phyloP scores from a whole-genome alignment of 768 basidiomycete genomes.

The Tricholoma furcatifolium region DNA sequence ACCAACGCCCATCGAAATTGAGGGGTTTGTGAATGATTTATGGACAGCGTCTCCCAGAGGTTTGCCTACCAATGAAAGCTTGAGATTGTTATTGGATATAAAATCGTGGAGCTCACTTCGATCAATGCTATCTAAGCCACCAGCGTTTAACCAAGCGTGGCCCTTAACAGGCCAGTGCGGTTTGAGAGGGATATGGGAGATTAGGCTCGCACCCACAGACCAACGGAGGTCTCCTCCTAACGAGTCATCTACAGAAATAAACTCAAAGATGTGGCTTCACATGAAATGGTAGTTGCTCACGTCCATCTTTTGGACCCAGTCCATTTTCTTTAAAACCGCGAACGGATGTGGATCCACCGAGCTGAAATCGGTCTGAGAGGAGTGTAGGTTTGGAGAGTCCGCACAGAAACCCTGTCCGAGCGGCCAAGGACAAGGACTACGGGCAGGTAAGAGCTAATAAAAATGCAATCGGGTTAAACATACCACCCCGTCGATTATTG shows the following conservation, averaged over 20 bases:
- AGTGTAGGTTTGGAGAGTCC: conserved; percentile 52
- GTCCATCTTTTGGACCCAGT: conserved; percentile 74
- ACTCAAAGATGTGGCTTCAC: neutral
- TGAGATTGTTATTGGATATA: neutral
- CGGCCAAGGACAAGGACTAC: conserved; percentile 75
- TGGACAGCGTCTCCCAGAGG: conserved; percentile 38
- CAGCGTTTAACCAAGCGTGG: conserved; percentile 81
- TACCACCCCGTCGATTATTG: conserved; percentile 58
- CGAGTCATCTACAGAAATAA: conserved; percentile 61
- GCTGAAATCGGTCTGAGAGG: conserved; percentile 86
- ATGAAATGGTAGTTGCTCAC: conserved; percentile 37
- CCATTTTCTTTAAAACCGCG: conserved; percentile 74
- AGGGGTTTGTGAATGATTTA: conserved; percentile 50
- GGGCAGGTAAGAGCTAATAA: neutral
- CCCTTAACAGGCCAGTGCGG: conserved; percentile 84
- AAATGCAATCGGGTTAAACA: conserved; percentile 22
- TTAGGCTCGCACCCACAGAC: conserved; percentile 71
- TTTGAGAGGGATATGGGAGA: conserved; percentile 70
- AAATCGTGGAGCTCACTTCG: conserved; percentile 41
- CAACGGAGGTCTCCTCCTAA: conserved; percentile 83
- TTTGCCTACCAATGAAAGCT: conserved; percentile 26
- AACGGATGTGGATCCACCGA: conserved; percentile 88
- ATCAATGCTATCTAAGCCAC: conserved; percentile 64
- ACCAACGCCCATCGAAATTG: conserved; percentile 79
- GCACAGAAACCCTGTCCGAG: conserved; percentile 69